These are phyloP conservation scores for Flaveria ramosissima DNA, from an alignment of 129 eudicot species.

Conservation along the genomic window DNA sequence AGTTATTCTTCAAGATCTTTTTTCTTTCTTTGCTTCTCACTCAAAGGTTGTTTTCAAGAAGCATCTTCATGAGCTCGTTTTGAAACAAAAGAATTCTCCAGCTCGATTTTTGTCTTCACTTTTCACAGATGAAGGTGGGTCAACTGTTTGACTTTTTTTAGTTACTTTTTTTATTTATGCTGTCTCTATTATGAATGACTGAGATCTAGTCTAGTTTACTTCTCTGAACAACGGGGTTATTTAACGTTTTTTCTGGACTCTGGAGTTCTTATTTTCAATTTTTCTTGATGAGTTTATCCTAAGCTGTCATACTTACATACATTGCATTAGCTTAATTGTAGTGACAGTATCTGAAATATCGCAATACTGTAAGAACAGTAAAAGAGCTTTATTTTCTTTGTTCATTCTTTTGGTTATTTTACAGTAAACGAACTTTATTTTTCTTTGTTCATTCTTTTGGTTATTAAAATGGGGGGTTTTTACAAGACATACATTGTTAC, in stretches of 20 bases:
- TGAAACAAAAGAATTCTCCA: constrained; percentile 53
- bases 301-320: neutral
- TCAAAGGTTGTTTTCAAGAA: constrained; percentile 48
- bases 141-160: neutral
- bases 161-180: neutral
- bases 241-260: neutral
- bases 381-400: neutral
- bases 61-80: constrained; percentile 60
- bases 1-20: constrained; percentile 52
- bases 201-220: constrained; percentile 12
- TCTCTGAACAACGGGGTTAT: neutral
- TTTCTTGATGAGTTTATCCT: constrained; percentile 1
- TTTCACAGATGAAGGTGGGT: constrained; percentile 61
- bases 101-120: constrained; percentile 53
- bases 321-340: neutral
- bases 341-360: neutral
- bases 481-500: constrained; percentile 14
- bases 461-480: constrained; percentile 12
- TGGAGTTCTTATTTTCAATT: neutral
- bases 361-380: constrained; percentile 5
- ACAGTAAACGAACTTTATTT: constrained; percentile 1
- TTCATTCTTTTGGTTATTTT: neutral
- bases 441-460: neutral
- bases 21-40: constrained; percentile 69
- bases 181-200: neutral